Conservation (phyloP, 2,329 filamentous ascomycete genomes). For the Davidsoniella virescens region DNA sequence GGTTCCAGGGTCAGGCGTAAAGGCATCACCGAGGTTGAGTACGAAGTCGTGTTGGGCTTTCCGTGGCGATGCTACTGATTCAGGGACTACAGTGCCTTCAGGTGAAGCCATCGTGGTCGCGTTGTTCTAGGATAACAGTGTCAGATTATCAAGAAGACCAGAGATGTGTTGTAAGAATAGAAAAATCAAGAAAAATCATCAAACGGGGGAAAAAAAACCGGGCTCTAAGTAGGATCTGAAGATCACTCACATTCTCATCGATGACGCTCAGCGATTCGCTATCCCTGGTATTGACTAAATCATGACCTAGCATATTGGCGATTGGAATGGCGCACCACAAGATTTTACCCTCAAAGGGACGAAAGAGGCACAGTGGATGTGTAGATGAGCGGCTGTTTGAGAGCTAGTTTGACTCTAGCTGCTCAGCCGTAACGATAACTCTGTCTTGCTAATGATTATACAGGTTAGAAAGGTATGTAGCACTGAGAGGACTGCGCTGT, state of each 20-base stretch:
- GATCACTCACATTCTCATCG: neutral
- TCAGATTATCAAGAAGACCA: neutral
- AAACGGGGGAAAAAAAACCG: neutral
- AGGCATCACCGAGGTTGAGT: constrained; percentile 19
- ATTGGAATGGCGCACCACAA: no score
- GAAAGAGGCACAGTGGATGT: no score
- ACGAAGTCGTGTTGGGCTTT: neutral
- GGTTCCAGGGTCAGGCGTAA: constrained; percentile 45
- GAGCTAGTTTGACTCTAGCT: no score
- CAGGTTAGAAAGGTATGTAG: no score
- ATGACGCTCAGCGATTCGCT: neutral
- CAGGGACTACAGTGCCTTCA: constrained; percentile 1
- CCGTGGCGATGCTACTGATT: neutral
- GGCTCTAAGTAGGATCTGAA: neutral
- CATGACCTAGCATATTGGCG: no score
- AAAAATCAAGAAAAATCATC: neutral
- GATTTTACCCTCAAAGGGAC: no score
- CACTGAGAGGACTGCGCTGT: no score
- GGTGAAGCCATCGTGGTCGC: constrained; percentile 1
- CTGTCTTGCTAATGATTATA: no score
- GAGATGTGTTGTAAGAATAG: neutral
- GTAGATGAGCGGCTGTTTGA: no score
- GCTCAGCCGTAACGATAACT: no score
- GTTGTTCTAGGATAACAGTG: neutral
- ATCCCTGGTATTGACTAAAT: neutral